These are phyloP conservation scores for Penicillium atrosanguineum DNA, from an alignment of 495 filamentous ascomycete genomes.

Conservation along the genomic window DNA sequence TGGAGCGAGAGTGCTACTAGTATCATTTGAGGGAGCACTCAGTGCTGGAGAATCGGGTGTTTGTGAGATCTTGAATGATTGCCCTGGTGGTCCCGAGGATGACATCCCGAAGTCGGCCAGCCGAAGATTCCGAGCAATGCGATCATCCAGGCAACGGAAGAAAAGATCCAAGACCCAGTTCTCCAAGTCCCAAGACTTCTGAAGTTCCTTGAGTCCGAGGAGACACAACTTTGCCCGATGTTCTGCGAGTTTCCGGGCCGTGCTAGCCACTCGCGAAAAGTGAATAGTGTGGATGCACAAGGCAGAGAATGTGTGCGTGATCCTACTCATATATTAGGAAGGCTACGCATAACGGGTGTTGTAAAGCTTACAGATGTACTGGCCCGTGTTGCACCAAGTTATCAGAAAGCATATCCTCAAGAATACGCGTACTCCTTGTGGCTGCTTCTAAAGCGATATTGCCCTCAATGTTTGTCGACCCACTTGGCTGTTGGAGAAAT, in stretches of 20 bases:
- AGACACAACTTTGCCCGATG: constrained; percentile 47
- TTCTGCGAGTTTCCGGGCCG: constrained; percentile 43
- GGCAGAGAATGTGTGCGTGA: constrained; percentile 46
- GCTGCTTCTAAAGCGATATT: constrained; percentile 43
- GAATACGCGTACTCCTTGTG: constrained; percentile 40
- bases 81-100: not conserved
- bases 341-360: not conserved
- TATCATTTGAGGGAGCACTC: not conserved
- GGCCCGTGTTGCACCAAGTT: constrained; percentile 44
- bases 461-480: constrained; percentile 22
- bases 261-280: constrained; percentile 35
- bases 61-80: not conserved
- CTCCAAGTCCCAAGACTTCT: constrained; percentile 48
- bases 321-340: constrained; percentile 23
- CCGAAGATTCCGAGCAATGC: constrained; percentile 40
- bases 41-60: not conserved
- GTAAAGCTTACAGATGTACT: constrained; percentile 37
- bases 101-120: constrained; percentile 17
- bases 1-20: not conserved
- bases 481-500: constrained; percentile 30
- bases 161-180: constrained; percentile 48
- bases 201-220: constrained; percentile 44
- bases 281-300: constrained; percentile 49
- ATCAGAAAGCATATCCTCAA: constrained; percentile 48
- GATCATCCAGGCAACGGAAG: constrained; percentile 44